These are phyloP conservation scores for Colletotrichum sp. DNA, from an alignment of 2,329 filamentous ascomycete species.

Conservation along the genomic window DNA sequence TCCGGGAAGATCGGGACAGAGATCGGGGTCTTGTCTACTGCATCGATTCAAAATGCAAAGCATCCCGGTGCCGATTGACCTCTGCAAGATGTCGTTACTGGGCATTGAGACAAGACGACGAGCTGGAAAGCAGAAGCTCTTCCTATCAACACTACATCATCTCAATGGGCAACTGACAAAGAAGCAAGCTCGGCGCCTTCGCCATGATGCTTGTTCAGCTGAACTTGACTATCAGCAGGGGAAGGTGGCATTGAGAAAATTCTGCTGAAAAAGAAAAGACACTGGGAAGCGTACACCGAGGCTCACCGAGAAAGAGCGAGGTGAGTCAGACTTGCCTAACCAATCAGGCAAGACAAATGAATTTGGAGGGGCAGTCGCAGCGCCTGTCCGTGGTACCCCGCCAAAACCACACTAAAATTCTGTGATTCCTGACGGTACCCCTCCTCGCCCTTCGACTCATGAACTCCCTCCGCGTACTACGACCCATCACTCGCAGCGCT, in stretches of 20 bases:
- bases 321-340: not conserved
- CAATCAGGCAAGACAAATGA: not conserved
- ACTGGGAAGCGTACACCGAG: not conserved
- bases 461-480: slow-evolving; percentile 49
- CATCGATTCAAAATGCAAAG: not conserved
- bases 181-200: not conserved
- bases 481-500: slow-evolving; percentile 40
- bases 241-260: not conserved
- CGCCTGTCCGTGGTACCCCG: slow-evolving; percentile 7
- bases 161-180: not conserved
- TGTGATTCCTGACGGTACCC: not conserved
- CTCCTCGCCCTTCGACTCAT: slow-evolving; percentile 28
- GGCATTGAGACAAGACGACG: not conserved
- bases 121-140: not conserved
- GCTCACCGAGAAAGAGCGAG: not conserved
- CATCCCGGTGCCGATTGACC: not conserved
- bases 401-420: slow-evolving; percentile 9
- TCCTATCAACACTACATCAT: not conserved
- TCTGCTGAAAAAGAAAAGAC: not conserved
- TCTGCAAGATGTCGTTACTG: not conserved
- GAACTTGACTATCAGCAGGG: not conserved
- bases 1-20: not conserved
- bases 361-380: slow-evolving; percentile 5
- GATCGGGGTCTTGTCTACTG: not conserved
- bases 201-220: not conserved